Base-by-base conservation (phyloP, 805 yeast species). In the Monosporozyma aerobia region DNA sequence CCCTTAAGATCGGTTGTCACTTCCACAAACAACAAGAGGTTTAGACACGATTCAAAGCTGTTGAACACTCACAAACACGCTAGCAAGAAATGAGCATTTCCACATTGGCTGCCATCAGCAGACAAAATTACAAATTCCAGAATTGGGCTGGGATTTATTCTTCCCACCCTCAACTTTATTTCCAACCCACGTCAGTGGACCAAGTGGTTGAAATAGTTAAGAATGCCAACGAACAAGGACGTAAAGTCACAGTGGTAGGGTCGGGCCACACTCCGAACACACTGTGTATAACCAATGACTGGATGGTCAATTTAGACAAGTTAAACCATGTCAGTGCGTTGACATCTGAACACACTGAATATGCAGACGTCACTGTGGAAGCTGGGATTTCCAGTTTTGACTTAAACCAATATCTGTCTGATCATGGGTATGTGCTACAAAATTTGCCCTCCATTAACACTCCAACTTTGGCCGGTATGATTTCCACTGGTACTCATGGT, bases 401-500 rank as follows among this genome's bases (percentile, higher is more conserved):
- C 64, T 70, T 92, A 63, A 89, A 87, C 67, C 81, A 81, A 10
- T 74, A 75, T 55, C 74, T 92, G 55, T 83, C 80, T 27, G 56
- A 72, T 11, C 76, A 79, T 56, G 84, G 85, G 1, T 77, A 88
- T 54, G 95, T 96, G 5, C 73, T 92, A 53, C 98, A 92, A 69
- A 92, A 87, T 62, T 73, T 94, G 61, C 98, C 98, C 1, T 90
- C 97, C 1, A 92, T 92, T 51, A 82, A 94, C 43, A 97, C 89
- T 56, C 98, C 92, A 67, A 86, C 95, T 14, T 75, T 90, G 27
- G 98, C 95, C 3, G 99, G 99, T n/a, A 82, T 90, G 58, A 89
- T 94, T 46, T 85, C 96, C 1, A 92, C 98, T 0, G 98, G 98
- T 30, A 90, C 98, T 0, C 99, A 92, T 64, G 99, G 99, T 7